phyloP scores from a whole-genome alignment of 2,329 filamentous ascomycete species.

The Trichoderma sp. region DNA sequence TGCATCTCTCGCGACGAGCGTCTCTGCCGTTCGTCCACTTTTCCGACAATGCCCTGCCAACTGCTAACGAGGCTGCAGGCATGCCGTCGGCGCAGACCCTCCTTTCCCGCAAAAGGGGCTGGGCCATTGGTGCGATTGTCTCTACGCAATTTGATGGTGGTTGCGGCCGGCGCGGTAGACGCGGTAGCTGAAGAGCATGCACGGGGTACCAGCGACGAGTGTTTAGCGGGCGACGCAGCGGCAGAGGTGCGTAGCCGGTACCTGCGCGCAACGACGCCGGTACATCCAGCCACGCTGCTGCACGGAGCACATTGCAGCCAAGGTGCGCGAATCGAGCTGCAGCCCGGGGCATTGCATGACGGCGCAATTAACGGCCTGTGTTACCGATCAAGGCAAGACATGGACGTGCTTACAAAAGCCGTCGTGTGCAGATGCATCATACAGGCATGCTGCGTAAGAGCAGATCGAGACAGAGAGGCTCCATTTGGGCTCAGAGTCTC shows the following conservation, averaged over 20 bases:
- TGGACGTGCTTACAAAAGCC: neutral
- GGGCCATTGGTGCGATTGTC: constrained; percentile 23
- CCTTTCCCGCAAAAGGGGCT: constrained; percentile 24
- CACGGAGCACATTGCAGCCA: constrained; percentile 7
- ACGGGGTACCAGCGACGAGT: neutral
- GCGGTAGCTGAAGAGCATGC: neutral
- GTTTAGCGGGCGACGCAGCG: neutral
- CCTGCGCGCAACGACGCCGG: neutral
- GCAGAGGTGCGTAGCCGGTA: neutral
- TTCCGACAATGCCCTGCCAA: constrained; percentile 7
- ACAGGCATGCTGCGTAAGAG: neutral
- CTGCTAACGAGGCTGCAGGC: constrained; percentile 17
- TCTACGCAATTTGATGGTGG: constrained; percentile 8
- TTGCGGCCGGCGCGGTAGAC: neutral
- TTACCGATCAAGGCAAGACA: neutral
- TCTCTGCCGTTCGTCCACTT: constrained; percentile 21
- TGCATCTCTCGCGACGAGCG: constrained; percentile 10
- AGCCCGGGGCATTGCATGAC: constrained; percentile 17
- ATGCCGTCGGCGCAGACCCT: constrained; percentile 21
- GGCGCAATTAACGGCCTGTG: constrained; percentile 5
- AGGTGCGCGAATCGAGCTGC: constrained; percentile 9
- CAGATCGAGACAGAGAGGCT: neutral
- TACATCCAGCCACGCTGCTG: neutral
- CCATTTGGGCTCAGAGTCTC: neutral
- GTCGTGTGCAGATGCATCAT: neutral